phyloP scores from a whole-genome alignment of 2,329 filamentous ascomycete genomes.

The Botryotinia convoluta region DNA sequence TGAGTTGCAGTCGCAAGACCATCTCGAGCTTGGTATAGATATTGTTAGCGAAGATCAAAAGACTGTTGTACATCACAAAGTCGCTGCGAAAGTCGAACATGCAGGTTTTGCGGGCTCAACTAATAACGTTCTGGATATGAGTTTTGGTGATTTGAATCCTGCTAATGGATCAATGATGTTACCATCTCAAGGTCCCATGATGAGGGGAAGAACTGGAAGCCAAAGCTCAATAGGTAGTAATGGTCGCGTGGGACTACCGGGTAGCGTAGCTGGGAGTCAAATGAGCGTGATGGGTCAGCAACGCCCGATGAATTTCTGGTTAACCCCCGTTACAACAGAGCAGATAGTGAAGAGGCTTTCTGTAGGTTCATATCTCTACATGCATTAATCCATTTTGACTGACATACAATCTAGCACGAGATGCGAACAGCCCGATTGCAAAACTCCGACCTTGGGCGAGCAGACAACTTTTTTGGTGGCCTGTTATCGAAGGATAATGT shows the following conservation, averaged over 20 bases:
- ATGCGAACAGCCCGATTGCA: constrained; percentile 88
- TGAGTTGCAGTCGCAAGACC: constrained; percentile 86
- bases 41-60: constrained; percentile 99
- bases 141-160: constrained; percentile 87
- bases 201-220: constrained; percentile 67
- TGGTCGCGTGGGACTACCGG: constrained; percentile 53
- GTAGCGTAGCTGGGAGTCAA: constrained; percentile 54
- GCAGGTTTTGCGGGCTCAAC: constrained; percentile 76
- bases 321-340: constrained; percentile 87
- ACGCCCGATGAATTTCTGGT: constrained; percentile 76
- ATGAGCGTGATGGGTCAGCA: constrained; percentile 64
- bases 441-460: constrained; percentile 78
- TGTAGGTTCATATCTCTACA: constrained; percentile 25
- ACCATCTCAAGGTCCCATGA: constrained; percentile 63
- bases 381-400: constrained; percentile 21
- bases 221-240: constrained; percentile 62
- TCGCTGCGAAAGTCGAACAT: constrained; percentile 94
- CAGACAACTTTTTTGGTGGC: constrained; percentile 75
- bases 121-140: constrained; percentile 80
- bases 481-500: constrained; percentile 71
- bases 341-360: constrained; percentile 79
- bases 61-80: constrained; percentile 97
- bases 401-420: constrained; percentile 61
- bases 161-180: constrained; percentile 69
- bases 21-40: constrained; percentile 92